Conservation (phyloP, 805 yeast genomes). For the Debaryomyces maramus region DNA sequence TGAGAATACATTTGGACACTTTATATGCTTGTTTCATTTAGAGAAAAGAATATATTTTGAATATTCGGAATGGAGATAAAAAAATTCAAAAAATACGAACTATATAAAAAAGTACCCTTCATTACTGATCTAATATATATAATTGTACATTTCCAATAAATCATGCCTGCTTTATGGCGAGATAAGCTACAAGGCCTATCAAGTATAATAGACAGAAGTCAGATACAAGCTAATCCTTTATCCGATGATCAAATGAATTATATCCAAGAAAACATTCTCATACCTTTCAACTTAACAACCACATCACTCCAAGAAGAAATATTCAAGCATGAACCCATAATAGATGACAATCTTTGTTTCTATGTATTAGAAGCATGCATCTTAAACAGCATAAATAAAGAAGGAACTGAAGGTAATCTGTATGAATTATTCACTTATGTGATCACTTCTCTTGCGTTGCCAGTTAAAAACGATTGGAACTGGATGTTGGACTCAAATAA, state of each 20-base stretch:
- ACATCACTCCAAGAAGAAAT: slow-evolving; percentile 4
- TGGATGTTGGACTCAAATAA: slow-evolving; percentile 4
- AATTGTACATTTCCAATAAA: background rate
- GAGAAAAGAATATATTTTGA: no score
- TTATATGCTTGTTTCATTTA: no score
- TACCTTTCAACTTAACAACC: slow-evolving; percentile 2
- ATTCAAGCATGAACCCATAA: slow-evolving; percentile 1
- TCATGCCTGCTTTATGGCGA: background rate
- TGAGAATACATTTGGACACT: no score
- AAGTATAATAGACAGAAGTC: background rate
- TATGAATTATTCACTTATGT: no score
- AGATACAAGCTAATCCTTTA: background rate
- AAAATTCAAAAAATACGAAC: no score
- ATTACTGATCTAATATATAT: no score
- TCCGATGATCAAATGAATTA: background rate
- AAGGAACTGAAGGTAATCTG: no score
- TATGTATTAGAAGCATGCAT: slow-evolving; percentile 6
- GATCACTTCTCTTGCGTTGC: no score
- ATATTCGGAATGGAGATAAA: no score
- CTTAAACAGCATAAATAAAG: no score
- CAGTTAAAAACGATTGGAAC: slow-evolving; percentile 12
- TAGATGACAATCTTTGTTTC: slow-evolving; percentile 6
- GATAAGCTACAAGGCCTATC: background rate
- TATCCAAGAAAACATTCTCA: background rate
- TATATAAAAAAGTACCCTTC: no score